Evolutionary conservation across 129 eudicot genomes (phyloP).

Genomic region (Arctium lappa): DNA sequence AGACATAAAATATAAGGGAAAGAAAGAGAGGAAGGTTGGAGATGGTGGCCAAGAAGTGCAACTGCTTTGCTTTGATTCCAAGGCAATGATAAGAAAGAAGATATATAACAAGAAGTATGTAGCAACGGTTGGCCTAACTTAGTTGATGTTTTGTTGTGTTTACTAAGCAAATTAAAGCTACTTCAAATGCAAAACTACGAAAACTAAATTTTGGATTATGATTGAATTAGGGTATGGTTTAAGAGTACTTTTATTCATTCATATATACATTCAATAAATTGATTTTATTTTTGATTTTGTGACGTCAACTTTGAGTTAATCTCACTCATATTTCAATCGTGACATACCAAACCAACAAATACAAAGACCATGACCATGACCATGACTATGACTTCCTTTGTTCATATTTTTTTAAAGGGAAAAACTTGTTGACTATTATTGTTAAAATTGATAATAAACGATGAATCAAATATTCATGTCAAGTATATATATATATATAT

Average conservation of each 20-base stretch:
- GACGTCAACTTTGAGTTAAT: slow-evolving; percentile 43
- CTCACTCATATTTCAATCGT: slow-evolving; percentile 21
- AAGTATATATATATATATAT: too few species aligned
- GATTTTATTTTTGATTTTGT: neutral
- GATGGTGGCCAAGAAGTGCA: slow-evolving; percentile 91
- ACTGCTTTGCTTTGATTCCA: slow-evolving; percentile 80
- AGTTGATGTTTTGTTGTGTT: slow-evolving; percentile 33
- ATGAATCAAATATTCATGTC: neutral
- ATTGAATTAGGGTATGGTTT: slow-evolving; percentile 24
- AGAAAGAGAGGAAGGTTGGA: slow-evolving; percentile 45
- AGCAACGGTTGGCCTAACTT: slow-evolving; percentile 80
- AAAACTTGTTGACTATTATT: neutral
- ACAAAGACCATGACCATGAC: slow-evolving; percentile 16
- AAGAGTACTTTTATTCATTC: slow-evolving; percentile 15
- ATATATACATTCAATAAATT: slow-evolving; percentile 6
- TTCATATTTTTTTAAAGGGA: neutral
- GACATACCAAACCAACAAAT: slow-evolving; percentile 28
- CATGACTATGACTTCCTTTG: neutral
- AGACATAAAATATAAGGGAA: slow-evolving; percentile 25
- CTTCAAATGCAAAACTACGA: slow-evolving; percentile 29
- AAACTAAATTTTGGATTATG: slow-evolving; percentile 27
- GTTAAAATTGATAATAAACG: neutral
- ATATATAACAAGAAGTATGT: slow-evolving; percentile 19
- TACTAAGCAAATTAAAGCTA: slow-evolving; percentile 51
- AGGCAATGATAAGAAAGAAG: slow-evolving; percentile 46